Conservation (phyloP, 257 asterid species). For the Penstemon davidsonii region DNA sequence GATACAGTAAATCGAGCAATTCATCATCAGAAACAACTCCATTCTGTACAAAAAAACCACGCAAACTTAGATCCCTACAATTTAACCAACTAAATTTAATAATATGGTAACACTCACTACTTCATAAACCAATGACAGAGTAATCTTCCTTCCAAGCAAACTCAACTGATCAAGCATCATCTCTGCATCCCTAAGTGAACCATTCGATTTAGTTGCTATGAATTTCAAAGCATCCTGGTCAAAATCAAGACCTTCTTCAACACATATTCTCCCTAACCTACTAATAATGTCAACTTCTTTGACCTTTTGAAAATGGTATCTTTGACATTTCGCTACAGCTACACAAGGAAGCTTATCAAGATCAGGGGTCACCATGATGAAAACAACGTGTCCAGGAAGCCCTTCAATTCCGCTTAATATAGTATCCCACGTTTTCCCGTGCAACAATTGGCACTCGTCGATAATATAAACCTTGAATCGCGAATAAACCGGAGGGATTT, state of each 20-base stretch:
- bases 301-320: constrained; percentile 55
- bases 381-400: constrained; percentile 52
- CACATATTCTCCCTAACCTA: constrained; percentile 52
- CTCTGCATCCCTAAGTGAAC: constrained; percentile 88
- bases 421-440: constrained; percentile 65
- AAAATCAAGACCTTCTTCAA: constrained; percentile 61
- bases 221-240: constrained; percentile 67
- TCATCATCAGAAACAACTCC: constrained; percentile 92
- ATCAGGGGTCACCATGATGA: constrained; percentile 70
- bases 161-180: constrained; percentile 93
- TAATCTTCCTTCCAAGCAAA: constrained; percentile 80
- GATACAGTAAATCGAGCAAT: constrained; percentile 70
- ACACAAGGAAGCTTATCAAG: constrained; percentile 64
- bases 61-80: constrained; percentile 10
- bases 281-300: constrained; percentile 54
- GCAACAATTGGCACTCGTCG: constrained; percentile 87
- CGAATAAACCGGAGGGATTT: constrained; percentile 51
- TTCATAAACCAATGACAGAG: constrained; percentile 71
- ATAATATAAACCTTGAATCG: constrained; percentile 68
- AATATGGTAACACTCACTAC: constrained; percentile 48
- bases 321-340: constrained; percentile 58
- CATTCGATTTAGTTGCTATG: constrained; percentile 69
- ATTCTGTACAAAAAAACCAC: constrained; percentile 47
- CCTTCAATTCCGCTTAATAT: constrained; percentile 54
- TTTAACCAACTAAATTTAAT: neutral